Evolutionary conservation across 2,329 filamentous ascomycete genomes (phyloP).

Genomic region (Tetracladium maxilliforme): DNA sequence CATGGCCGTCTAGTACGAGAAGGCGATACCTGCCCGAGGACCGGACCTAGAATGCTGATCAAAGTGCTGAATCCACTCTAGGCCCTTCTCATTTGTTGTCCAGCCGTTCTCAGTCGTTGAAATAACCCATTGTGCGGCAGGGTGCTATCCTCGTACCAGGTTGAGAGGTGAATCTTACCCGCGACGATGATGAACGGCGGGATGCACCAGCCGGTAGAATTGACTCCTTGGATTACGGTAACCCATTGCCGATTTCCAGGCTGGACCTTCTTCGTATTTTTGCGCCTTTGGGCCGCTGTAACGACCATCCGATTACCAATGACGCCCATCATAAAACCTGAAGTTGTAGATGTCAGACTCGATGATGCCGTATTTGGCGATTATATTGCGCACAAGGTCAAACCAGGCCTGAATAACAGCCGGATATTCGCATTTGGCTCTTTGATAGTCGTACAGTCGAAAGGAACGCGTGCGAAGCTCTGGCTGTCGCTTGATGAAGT

Average conservation of each 20-base stretch:
- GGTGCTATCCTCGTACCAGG: constrained; percentile 6
- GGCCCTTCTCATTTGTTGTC: constrained; percentile 13
- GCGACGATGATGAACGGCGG: constrained; percentile 10
- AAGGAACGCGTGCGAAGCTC: too few species aligned
- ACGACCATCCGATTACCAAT: too few species aligned
- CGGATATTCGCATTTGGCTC: constrained; percentile 5
- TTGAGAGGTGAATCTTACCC: constrained; percentile 4
- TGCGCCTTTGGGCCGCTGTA: not conserved
- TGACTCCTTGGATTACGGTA: constrained; percentile 9
- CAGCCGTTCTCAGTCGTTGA: constrained; percentile 11
- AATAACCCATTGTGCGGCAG: constrained; percentile 8
- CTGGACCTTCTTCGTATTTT: constrained; percentile 4
- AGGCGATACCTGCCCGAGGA: too few species aligned
- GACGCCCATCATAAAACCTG: too few species aligned
- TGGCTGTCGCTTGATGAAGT: too few species aligned
- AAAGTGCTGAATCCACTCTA: constrained; percentile 15
- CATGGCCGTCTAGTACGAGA: too few species aligned
- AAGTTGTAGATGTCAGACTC: constrained; percentile 5
- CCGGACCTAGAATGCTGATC: constrained; percentile 9
- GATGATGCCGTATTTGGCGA: constrained; percentile 5
- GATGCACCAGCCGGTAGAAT: constrained; percentile 6
- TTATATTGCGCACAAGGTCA: constrained; percentile 4
- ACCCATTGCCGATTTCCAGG: constrained; percentile 10
- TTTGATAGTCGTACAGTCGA: constrained; percentile 5
- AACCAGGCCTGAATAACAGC: constrained; percentile 4